A percentile compares a stretch with the other conserved stretches of the same genome.
phyloP scores from a whole-genome alignment of 345 rosid species.

The Mallotus nudiflorus region DNA sequence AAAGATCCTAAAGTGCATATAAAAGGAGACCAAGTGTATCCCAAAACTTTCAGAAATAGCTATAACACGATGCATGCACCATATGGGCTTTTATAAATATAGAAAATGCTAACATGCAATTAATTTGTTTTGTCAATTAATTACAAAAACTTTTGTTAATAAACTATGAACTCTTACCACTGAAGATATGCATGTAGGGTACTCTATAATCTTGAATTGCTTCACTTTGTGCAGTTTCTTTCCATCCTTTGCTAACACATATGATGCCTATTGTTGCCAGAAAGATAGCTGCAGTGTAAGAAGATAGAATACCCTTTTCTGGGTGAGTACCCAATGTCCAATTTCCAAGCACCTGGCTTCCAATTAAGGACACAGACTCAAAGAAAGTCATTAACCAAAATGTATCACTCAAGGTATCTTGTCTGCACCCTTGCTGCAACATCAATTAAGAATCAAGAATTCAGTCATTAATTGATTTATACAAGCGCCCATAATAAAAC shows the following conservation, averaged over 20 bases:
- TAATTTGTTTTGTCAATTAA: not conserved
- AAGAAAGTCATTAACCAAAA: conserved; percentile 90
- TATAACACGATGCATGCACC: not conserved
- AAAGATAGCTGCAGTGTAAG: conserved; percentile 43
- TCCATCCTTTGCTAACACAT: conserved; percentile 50
- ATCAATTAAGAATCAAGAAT: conserved; percentile 10
- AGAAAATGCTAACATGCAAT: not conserved
- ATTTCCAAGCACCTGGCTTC: conserved; percentile 76
- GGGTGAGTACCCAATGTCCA: conserved; percentile 52
- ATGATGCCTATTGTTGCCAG: conserved; percentile 54
- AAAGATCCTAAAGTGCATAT: not conserved
- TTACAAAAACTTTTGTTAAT: not conserved
- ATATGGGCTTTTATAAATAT: not conserved
- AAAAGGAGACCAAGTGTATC: not conserved
- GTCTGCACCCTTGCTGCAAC: conserved; percentile 80
- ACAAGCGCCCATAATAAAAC: too few species aligned
- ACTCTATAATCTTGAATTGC: conserved; percentile 40
- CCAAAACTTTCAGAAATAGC: not conserved
- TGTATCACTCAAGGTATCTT: conserved; percentile 69
- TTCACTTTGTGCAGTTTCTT: conserved; percentile 43
- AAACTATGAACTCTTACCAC: conserved; percentile 50
- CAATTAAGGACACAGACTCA: conserved; percentile 71
- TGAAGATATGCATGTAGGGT: conserved; percentile 50
- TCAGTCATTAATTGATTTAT: conserved; percentile 8
- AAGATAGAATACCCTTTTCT: conserved; percentile 45